Conservation (phyloP, 495 filamentous ascomycete species). For the Hypoxylon cercidicola region DNA sequence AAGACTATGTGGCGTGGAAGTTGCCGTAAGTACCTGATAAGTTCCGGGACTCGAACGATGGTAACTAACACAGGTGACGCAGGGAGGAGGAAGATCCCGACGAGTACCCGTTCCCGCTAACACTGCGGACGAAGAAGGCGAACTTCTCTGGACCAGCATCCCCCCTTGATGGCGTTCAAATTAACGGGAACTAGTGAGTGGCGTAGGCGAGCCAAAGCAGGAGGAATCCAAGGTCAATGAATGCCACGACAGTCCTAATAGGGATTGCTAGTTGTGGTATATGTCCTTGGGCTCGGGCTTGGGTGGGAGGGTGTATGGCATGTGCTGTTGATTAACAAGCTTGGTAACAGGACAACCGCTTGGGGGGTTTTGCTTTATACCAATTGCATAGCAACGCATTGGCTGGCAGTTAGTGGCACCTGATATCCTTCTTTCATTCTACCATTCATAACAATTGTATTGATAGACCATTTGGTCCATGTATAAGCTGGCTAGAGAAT, state of each 20-base stretch:
- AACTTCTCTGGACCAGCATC: slow-evolving; percentile 46
- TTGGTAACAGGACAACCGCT: slow-evolving; percentile 9
- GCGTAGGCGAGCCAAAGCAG: no score
- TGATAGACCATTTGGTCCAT: slow-evolving; percentile 2
- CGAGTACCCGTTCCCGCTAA: slow-evolving; percentile 92
- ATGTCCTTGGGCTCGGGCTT: background rate
- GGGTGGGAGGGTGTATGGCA: background rate
- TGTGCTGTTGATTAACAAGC: background rate
- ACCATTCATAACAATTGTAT: slow-evolving; percentile 11
- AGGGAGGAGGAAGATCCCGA: slow-evolving; percentile 97
- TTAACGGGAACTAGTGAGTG: slow-evolving; percentile 50
- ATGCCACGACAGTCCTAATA: no score
- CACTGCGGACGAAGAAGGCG: slow-evolving; percentile 66
- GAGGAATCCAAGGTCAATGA: no score
- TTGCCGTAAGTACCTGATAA: slow-evolving; percentile 79
- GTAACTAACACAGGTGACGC: slow-evolving; percentile 38
- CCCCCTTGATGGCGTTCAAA: slow-evolving; percentile 50
- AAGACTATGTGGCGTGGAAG: slow-evolving; percentile 98
- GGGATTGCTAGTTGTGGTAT: no score
- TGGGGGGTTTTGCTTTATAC: slow-evolving; percentile 18
- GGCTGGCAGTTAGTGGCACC: slow-evolving; percentile 22
- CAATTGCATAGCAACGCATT: slow-evolving; percentile 40
- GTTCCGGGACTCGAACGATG: slow-evolving; percentile 6
- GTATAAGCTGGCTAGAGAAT: background rate
- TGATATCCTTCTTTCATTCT: slow-evolving; percentile 13